Conservation (phyloP, 2,329 filamentous ascomycete genomes). For the Fusarium oxysporum region DNA sequence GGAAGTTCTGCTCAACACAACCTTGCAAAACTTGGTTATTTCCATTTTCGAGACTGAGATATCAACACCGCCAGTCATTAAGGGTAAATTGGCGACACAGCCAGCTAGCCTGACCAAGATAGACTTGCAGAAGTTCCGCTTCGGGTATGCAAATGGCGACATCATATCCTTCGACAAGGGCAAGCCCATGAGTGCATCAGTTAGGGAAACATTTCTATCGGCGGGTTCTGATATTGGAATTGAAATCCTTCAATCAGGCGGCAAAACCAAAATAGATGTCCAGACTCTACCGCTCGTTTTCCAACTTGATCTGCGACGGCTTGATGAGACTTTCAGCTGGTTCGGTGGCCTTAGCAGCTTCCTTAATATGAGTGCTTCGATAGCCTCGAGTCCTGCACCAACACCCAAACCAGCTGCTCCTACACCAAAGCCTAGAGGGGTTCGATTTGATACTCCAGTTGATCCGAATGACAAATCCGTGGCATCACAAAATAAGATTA, state of each 20-base stretch:
- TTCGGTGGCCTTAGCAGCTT: constrained; percentile 94
- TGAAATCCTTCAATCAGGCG: constrained; percentile 60
- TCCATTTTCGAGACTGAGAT: constrained; percentile 42
- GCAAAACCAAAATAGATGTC: constrained; percentile 68
- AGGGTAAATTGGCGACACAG: constrained; percentile 44
- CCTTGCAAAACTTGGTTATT: constrained; percentile 58
- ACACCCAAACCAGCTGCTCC: constrained; percentile 51
- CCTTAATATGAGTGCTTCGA: constrained; percentile 86
- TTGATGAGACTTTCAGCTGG: constrained; percentile 89
- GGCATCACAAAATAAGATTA: constrained; percentile 72
- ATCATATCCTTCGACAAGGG: constrained; percentile 72
- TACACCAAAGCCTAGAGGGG: constrained; percentile 64
- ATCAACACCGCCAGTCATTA: constrained; percentile 11
- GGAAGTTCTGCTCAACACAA: constrained; percentile 65
- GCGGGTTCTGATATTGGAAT: constrained; percentile 69
- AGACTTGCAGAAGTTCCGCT: constrained; percentile 67
- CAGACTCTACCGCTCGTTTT: constrained; percentile 82
- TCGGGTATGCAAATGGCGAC: constrained; percentile 71
- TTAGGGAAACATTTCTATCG: constrained; percentile 68
- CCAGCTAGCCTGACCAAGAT: constrained; percentile 52
- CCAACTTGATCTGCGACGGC: constrained; percentile 78
- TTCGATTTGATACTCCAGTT: constrained; percentile 68
- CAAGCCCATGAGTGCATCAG: constrained; percentile 68
- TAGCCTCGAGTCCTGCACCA: constrained; percentile 76
- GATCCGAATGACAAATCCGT: constrained; percentile 61